These are phyloP conservation scores for Yarrowia yakushimensis DNA, from an alignment of 805 yeast species.

Conservation along the genomic window DNA sequence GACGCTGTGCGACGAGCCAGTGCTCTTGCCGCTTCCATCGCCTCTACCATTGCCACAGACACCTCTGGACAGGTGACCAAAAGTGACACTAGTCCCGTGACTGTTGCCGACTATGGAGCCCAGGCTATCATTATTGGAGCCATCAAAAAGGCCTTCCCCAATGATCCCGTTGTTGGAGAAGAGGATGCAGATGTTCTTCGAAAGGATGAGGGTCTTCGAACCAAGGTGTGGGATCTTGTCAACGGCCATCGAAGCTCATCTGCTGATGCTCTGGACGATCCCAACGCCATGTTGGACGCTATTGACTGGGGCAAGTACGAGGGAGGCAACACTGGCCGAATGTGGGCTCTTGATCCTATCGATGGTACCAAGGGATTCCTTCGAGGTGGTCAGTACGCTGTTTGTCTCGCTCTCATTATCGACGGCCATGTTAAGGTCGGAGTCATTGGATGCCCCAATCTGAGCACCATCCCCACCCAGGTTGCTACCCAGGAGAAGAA, in stretches of 20 bases:
- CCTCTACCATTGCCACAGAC: slow-evolving; percentile 43
- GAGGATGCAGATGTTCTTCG: slow-evolving; percentile 75
- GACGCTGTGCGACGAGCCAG: slow-evolving; percentile 90
- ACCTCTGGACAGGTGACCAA: slow-evolving; percentile 51
- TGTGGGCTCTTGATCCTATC: slow-evolving; percentile 98
- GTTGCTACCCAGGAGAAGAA: slow-evolving; percentile 6
- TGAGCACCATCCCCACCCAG: slow-evolving; percentile 50
- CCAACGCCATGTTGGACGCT: slow-evolving; percentile 53
- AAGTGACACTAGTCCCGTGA: slow-evolving; percentile 89
- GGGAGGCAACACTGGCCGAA: slow-evolving; percentile 77
- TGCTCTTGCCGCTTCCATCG: slow-evolving; percentile 61
- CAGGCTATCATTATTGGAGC: slow-evolving; percentile 91
- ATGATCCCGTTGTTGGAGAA: slow-evolving; percentile 88
- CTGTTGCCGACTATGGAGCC: slow-evolving; percentile 91
- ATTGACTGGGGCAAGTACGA: slow-evolving; percentile 76
- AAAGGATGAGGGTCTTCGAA: slow-evolving; percentile 47
- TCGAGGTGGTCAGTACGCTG: slow-evolving; percentile 95
- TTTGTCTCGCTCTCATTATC: slow-evolving; percentile 84
- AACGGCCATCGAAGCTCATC: slow-evolving; percentile 34
- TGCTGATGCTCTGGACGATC: slow-evolving; percentile 40
- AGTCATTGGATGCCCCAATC: slow-evolving; percentile 94
- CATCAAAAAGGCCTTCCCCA: slow-evolving; percentile 71
- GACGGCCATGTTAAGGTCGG: slow-evolving; percentile 85
- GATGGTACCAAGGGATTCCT: slow-evolving; percentile 97
- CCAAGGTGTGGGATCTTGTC: slow-evolving; percentile 59